Base-by-base conservation (phyloP, 495 filamentous ascomycete genomes). In the Entonaema liquescens region DNA sequence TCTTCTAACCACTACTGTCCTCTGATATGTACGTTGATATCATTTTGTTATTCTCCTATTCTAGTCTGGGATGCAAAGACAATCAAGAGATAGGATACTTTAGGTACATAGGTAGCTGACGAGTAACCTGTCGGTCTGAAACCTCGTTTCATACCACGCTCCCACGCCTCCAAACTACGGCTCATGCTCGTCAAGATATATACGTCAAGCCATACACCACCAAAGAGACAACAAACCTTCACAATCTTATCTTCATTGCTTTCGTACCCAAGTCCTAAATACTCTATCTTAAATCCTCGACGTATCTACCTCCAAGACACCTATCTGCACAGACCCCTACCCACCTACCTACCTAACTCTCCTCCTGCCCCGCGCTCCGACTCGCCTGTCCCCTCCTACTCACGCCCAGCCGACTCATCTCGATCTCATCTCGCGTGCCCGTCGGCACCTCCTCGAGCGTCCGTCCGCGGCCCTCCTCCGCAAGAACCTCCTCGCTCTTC, bases 401-500 rank as follows among this genome's bases (percentile, higher is more conserved):
- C 5, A 71, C 58, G 19, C 75, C 73, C 47, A 73, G 12, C 35
- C 65, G 61, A 19, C 67, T 57, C 69, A 74, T 75, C 62, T 74
- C 68, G 28, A 74, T 72, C 36, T 29, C 59, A 23, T 65, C 62
- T 2, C 60, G 44, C 15, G 57, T 40, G 17, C 44, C 59, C 11
- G 35, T 26, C 23, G 36, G 53, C 11, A 31, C 25, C 40, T 65
- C 54, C 35, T 54, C 66, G 15, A 33, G 57, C 11, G 50, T 23
- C 12, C 57, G 13, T 2, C 56, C 65, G 29, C 63, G 60, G 9
- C 80, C 80, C 31, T 79, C 72, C 68, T 83, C 80, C 0, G 74
- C 81, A 15, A 77, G 67, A 15, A 79, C 72, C 67, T 76, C 73
- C 44, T 73, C 75, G 23, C 77, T 75, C 71, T 72, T 72, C 44